These are phyloP conservation scores for Penicillium atrosanguineum DNA, from an alignment of 495 filamentous ascomycete species.

Conservation along the genomic window DNA sequence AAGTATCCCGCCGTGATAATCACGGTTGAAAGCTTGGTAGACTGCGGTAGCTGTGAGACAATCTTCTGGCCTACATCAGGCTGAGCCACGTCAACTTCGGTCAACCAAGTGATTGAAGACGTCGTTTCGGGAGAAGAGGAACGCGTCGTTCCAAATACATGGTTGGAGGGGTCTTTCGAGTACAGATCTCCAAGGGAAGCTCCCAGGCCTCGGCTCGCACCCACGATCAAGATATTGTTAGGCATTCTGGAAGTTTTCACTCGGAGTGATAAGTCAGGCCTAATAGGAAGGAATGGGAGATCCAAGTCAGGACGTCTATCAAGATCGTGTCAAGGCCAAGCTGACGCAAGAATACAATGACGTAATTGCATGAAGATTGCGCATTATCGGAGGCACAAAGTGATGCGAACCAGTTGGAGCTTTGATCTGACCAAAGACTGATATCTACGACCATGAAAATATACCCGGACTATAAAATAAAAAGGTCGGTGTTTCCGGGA, in stretches of 20 bases:
- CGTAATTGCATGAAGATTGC: conserved; percentile 5
- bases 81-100: conserved; percentile 54
- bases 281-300: background rate
- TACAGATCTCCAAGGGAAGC: conserved; percentile 60
- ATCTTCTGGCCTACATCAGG: conserved; percentile 54
- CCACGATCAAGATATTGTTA: conserved; percentile 57
- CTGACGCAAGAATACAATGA: conserved; percentile 15
- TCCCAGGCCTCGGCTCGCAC: conserved; percentile 66
- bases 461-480: background rate
- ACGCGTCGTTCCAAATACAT: conserved; percentile 60
- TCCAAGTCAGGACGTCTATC: background rate
- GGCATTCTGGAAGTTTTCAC: conserved; percentile 16
- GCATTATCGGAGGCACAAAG: background rate
- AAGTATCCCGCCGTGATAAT: conserved; percentile 71
- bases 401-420: background rate
- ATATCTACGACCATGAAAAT: background rate
- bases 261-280: background rate
- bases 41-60: conserved; percentile 39
- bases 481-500: background rate
- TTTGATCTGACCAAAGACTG: background rate
- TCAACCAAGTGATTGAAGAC: conserved; percentile 46
- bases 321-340: background rate
- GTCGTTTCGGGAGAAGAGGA: conserved; percentile 35
- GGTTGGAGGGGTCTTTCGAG: conserved; percentile 40
- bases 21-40: conserved; percentile 50